Conservation (phyloP, 768 basidiomycete species). For the Suillus variegatus region DNA sequence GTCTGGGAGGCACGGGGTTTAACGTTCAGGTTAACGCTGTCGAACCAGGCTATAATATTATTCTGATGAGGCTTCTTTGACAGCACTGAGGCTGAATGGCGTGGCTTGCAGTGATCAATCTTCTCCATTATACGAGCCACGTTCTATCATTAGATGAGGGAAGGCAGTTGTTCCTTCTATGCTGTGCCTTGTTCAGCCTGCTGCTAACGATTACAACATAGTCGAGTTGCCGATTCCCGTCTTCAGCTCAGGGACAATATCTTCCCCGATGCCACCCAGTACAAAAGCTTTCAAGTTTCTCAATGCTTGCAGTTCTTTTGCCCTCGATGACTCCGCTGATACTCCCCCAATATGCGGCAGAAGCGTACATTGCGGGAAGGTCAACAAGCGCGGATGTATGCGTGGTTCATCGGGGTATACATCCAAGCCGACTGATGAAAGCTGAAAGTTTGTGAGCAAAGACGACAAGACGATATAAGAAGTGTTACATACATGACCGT, state of each 20-base stretch:
- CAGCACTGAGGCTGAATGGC: no score
- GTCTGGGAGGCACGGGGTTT: no score
- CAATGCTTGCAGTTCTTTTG: conserved; percentile 77
- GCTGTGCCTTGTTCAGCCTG: not conserved
- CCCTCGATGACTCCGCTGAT: conserved; percentile 69
- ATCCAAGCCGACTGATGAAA: conserved; percentile 78
- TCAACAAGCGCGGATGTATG: conserved; percentile 70
- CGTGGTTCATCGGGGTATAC: conserved; percentile 81
- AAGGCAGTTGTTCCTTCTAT: not conserved
- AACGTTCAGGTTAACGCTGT: no score
- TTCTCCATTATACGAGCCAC: not conserved
- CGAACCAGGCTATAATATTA: no score
- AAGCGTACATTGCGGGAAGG: conserved; percentile 74
- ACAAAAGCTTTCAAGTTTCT: conserved; percentile 69
- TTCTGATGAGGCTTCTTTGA: no score
- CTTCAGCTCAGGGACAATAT: conserved; percentile 55
- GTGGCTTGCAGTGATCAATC: not conserved
- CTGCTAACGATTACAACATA: not conserved
- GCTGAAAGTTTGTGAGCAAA: conserved; percentile 40
- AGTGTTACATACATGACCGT: conserved; percentile 80
- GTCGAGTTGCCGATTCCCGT: not conserved
- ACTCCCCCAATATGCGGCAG: conserved; percentile 89
- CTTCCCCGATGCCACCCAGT: conserved; percentile 55
- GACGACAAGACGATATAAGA: conserved; percentile 15
- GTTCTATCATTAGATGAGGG: not conserved